phyloP scores from a whole-genome alignment of 352 stramenopile genomes.

The Globisporangium irregulare region DNA sequence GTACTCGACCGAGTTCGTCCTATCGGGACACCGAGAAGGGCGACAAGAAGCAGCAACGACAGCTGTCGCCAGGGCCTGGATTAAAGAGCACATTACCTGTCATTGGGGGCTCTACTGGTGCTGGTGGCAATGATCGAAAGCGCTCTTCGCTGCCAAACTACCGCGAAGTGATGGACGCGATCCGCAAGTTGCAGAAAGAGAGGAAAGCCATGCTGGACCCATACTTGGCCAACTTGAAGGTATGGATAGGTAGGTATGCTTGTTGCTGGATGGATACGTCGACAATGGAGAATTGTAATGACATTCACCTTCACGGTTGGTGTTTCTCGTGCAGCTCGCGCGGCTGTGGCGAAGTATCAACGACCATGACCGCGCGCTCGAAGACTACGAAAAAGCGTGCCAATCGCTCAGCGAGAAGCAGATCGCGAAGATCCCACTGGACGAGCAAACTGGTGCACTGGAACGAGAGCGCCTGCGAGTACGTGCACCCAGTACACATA shows the following conservation, averaged over 20 bases:
- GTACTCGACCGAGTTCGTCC: slow-evolving; percentile 6
- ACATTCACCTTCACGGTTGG: not conserved
- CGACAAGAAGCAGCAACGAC: not conserved
- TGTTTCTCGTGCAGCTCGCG: slow-evolving; percentile 34
- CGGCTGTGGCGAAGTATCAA: slow-evolving; percentile 52
- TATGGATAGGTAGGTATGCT: slow-evolving; percentile 7
- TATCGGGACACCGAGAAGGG: not conserved
- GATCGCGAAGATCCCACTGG: slow-evolving; percentile 21
- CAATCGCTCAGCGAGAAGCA: slow-evolving; percentile 36
- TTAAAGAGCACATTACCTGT: slow-evolving; percentile 12
- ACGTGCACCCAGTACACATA: not conserved
- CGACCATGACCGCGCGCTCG: slow-evolving; percentile 42
- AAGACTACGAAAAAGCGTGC: slow-evolving; percentile 50
- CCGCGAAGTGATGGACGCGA: slow-evolving; percentile 42
- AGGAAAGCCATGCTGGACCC: slow-evolving; percentile 40
- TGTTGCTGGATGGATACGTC: not conserved
- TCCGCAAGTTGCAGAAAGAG: slow-evolving; percentile 37
- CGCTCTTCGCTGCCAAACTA: slow-evolving; percentile 21
- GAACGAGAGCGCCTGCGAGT: slow-evolving; percentile 47
- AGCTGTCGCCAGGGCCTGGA: not conserved
- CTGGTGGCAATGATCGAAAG: slow-evolving; percentile 4
- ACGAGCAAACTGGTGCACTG: slow-evolving; percentile 28
- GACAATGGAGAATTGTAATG: not conserved
- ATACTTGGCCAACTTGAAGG: slow-evolving; percentile 53
- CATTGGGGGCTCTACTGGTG: not conserved